Base-by-base conservation (phyloP, 176 grass and related monocot genomes). In the Hordeum marinum region DNA sequence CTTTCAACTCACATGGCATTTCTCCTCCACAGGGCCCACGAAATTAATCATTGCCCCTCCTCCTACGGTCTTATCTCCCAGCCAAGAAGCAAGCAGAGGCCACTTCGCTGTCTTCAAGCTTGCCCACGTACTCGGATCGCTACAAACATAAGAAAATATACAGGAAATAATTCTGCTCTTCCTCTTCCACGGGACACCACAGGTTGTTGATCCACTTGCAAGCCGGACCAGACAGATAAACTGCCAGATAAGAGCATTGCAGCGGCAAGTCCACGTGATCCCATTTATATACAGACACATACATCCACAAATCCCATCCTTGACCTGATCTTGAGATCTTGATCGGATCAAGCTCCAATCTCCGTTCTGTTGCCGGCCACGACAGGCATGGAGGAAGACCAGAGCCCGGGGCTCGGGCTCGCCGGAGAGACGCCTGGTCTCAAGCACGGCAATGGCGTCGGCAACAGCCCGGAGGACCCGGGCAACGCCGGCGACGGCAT, bases 371-470 rank as follows among this genome's bases (percentile, higher is more conserved):
- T n/a, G n/a, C n/a, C n/a, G n/a, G n/a, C n/a, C n/a, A n/a, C n/a
- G n/a, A n/a, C n/a, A n/a, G n/a, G 23, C 85, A 90, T 87, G 88
- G 81, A 84, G 81, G 85, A 87, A 2, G 85, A 84, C 31, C 89
- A 42, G 50, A 87, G 81, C 68, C 59, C 25, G 54, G 54, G 17
- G 54, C 54, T 57, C 54, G 54, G 54, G 7, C 54, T 57, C 54
- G 54, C 20, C 73, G 10, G 36, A 0, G 83, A 68, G 37, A 36
- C 64, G 32, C 18, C 77, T 9, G 15, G 46, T 50, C 63, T 55
- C 57, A 90, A 90, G 17, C 29, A 59, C 24, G 85, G 62, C 2
- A 72, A 76, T 18, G n/a, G 39, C 1, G 70, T 52, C 27, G 1
- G 18, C 29, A 32, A 31, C 1, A 75, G 73, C 55, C 24, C 52